Percentiles rank a stretch among this genome's conserved stretches.
phyloP scores from a whole-genome alignment of 1,284 basidiomycete genomes.

The Xerocomus nothofagi region DNA sequence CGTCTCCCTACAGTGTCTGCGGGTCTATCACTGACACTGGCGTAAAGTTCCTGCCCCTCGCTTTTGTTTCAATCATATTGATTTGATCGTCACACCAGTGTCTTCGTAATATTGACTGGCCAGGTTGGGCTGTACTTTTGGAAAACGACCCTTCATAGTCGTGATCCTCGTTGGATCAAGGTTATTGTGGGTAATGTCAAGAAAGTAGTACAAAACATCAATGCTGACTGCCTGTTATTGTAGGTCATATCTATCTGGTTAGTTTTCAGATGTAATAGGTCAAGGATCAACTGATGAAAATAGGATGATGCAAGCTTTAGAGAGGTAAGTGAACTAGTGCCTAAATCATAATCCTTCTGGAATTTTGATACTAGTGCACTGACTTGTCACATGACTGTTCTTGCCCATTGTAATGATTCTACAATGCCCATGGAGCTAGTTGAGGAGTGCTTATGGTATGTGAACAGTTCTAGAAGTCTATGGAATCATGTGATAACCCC shows the following conservation, averaged over 20 bases:
- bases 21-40: conserved; percentile 14
- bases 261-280: background rate
- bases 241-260: conserved; percentile 25
- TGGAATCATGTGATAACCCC: background rate
- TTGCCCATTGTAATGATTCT: conserved; percentile 7
- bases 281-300: conserved; percentile 3
- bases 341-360: background rate
- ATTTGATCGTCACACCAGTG: conserved; percentile 1
- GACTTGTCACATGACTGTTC: conserved; percentile 5
- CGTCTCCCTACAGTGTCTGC: conserved; percentile 11
- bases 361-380: conserved; percentile 14
- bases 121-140: conserved; percentile 27
- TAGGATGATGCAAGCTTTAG: conserved; percentile 22
- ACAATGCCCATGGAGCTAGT: fast-evolving
- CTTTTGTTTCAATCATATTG: background rate
- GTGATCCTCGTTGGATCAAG: conserved; percentile 28
- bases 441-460: conserved; percentile 12
- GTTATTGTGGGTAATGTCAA: conserved; percentile 12
- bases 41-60: conserved; percentile 10
- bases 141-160: conserved; percentile 14
- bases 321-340: conserved; percentile 8
- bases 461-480: background rate
- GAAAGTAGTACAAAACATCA: background rate
- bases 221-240: background rate
- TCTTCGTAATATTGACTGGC: conserved; percentile 24